A percentile compares a stretch with the other conserved stretches of the same genome.
Conservation (phyloP, 1,284 basidiomycete genomes). For the Cutaneotrichosporon arboriforme region DNA sequence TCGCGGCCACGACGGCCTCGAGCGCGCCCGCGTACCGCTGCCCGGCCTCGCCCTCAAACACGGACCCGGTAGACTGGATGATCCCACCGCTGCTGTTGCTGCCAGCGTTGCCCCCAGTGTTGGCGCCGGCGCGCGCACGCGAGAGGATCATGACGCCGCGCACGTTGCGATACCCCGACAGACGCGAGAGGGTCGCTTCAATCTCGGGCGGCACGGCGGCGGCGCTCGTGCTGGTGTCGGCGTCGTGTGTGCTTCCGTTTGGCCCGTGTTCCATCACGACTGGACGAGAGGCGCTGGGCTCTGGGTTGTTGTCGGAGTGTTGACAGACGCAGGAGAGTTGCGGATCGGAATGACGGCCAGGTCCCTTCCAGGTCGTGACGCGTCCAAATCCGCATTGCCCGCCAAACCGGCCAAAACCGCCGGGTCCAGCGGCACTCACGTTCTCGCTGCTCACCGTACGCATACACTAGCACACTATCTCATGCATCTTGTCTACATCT, state of each 20-base stretch:
- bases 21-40: slow-evolving; percentile 70
- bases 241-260: background rate
- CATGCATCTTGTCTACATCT: slow-evolving; percentile 6
- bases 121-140: slow-evolving; percentile 50
- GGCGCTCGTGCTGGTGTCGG: background rate
- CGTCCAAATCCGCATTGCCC: no score
- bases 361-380: no score
- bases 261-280: no score
- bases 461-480: no score
- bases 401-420: no score
- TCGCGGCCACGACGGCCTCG: slow-evolving; percentile 70
- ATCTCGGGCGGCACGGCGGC: slow-evolving; percentile 60
- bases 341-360: no score
- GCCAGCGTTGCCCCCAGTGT: no score
- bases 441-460: no score
- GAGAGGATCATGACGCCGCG: slow-evolving; percentile 81
- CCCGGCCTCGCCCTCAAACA: slow-evolving; percentile 83
- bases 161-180: slow-evolving; percentile 76
- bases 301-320: no score
- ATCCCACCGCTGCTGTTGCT: slow-evolving; percentile 53
- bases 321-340: no score
- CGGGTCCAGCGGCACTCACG: no score
- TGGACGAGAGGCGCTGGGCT: no score
- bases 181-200: slow-evolving; percentile 67
- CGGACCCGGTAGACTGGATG: slow-evolving; percentile 72